Evolutionary conservation across 768 basidiomycete genomes (phyloP).

Genomic region (Macrolepiota dolichaula): DNA sequence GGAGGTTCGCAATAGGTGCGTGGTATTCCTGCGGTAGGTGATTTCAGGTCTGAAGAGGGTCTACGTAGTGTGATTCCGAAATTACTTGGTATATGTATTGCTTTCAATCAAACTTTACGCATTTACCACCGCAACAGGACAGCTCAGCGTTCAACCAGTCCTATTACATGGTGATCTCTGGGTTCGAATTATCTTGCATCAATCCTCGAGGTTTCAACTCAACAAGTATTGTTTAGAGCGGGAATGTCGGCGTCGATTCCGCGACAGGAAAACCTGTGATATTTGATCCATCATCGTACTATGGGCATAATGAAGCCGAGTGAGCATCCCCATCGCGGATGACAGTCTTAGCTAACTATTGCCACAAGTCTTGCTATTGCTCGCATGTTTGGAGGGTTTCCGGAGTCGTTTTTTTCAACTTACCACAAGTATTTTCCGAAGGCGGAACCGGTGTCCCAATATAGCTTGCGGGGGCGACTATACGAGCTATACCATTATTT

Average conservation of each 20-base stretch:
- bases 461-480: conserved; percentile 59
- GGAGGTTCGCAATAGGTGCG: conserved; percentile 31
- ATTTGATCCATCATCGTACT: conserved; percentile 77
- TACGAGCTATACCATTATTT: conserved; percentile 82
- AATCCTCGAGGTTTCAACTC: neutral
- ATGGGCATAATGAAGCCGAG: conserved; percentile 83
- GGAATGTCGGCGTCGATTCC: conserved; percentile 64
- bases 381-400: conserved; percentile 79
- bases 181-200: conserved; percentile 38
- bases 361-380: conserved; percentile 63
- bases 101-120: neutral
- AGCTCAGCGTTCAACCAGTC: conserved; percentile 58
- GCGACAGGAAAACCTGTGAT: conserved; percentile 58
- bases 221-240: conserved; percentile 44
- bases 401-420: conserved; percentile 54
- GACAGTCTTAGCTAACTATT: neutral
- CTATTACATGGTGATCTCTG: conserved; percentile 80
- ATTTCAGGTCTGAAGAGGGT: neutral
- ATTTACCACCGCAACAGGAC: conserved; percentile 25
- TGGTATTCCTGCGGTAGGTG: conserved; percentile 9
- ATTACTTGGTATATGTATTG: conserved; percentile 42
- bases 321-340: conserved; percentile 28
- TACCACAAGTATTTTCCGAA: conserved; percentile 66
- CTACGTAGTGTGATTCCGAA: conserved; percentile 64
- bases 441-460: conserved; percentile 62